Base-by-base conservation (phyloP, 2,329 filamentous ascomycete genomes). In the Colletotrichum musae region DNA sequence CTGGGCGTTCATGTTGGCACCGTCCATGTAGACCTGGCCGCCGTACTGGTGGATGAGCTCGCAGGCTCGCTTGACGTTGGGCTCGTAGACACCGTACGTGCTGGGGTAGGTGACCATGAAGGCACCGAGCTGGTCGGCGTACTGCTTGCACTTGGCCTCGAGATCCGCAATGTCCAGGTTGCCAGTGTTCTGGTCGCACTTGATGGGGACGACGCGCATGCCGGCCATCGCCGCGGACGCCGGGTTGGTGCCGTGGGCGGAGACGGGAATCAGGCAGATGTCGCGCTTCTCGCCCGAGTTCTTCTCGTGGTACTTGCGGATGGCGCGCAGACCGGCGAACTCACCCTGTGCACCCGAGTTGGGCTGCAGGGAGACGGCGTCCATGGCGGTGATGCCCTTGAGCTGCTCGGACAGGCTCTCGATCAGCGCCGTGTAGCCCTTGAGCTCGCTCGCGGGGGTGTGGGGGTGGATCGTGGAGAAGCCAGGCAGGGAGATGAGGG, bases 81-180 rank as follows among this genome's bases (percentile, higher is more conserved):
- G 95, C 85, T 98, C 95, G 77, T 97, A 98, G 36, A 98, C 94
- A 78, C 95, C 95, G 74, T 93, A 98, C 0, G 95, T 98, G 80
- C 93, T 96, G 39, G 95, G 95, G 79, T 98, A 98, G 2, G 95
- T 98, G 76, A 98, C 89, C 95, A 98, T 98, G 81, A 98, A 95
- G 58, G 95, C 95, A 13, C 91, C 94, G 48, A 98, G 88, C 77
- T 97, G 90, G 59, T 94, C 91, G 77, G 91, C 89, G 83, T 98
- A 89, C 85, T 97, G 93, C 83, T 94, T 89, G 80, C 94, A 97
- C 84, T 98, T 98, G 70, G 89, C 90, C 81, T 94, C 90, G 15
- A 98, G 87, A 80, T 98, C 95, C 1, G 83, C 88, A 77, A 98
- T 87, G 77, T 98, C 95, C 39, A 98, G 87, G 80, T 98, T 97